Percentiles rank a stretch among this genome's conserved stretches.
Evolutionary conservation across 495 filamentous ascomycete genomes (phyloP).

Genomic region (Tuber magnatum): DNA sequence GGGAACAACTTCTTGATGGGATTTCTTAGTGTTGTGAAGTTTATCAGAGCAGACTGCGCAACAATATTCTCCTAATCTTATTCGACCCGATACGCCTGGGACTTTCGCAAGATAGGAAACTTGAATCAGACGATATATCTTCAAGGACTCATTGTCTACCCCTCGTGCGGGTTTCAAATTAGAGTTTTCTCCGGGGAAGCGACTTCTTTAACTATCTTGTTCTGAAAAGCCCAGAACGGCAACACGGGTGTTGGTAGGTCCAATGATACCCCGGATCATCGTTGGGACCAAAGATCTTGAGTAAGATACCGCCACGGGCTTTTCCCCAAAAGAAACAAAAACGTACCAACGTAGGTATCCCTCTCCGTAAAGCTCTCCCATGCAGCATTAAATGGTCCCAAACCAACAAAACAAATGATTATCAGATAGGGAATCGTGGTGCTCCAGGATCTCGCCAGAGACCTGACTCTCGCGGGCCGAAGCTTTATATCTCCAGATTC

Average conservation of each 20-base stretch:
- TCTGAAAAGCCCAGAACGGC: neutral
- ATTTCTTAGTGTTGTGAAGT: neutral
- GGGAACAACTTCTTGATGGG: neutral
- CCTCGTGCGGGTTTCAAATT: neutral
- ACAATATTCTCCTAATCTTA: neutral
- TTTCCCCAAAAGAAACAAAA: neutral
- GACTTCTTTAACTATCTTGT: neutral
- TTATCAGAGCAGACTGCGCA: too few relatives aligned
- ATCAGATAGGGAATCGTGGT: neutral
- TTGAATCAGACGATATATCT: neutral
- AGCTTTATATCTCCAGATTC: neutral
- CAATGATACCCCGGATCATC: neutral
- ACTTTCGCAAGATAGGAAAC: neutral
- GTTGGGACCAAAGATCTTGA: neutral
- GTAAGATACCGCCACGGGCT: neutral
- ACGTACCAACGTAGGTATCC: neutral
- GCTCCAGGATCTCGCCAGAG: neutral
- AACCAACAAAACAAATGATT: neutral
- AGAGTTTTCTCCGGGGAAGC: neutral
- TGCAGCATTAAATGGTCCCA: neutral
- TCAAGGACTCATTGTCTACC: neutral
- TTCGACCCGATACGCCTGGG: neutral
- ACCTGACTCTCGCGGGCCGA: neutral
- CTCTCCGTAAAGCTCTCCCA: neutral
- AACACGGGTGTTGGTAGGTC: neutral